These are phyloP conservation scores for Diaporthe amygdali DNA, from an alignment of 2,329 filamentous ascomycete species.

Conservation along the genomic window DNA sequence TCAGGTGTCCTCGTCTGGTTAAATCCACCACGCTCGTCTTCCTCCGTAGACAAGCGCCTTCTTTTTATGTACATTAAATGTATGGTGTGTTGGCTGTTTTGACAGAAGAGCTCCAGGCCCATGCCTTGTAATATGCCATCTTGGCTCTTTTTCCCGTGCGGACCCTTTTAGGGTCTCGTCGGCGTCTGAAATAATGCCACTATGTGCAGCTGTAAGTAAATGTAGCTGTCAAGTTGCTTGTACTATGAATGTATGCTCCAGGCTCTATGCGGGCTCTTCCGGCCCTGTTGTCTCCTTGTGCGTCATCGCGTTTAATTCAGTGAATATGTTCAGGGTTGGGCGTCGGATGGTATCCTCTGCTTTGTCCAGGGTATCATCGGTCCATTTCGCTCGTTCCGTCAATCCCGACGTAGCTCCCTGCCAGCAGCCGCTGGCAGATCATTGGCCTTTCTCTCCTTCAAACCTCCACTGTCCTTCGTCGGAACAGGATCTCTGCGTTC, in stretches of 20 bases:
- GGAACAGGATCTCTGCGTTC: constrained; percentile 46
- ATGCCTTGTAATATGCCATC: background rate
- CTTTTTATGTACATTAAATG: constrained; percentile 8
- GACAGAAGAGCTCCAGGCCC: constrained; percentile 14
- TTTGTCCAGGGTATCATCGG: constrained; percentile 8
- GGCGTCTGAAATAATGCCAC: background rate
- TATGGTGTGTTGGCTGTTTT: background rate
- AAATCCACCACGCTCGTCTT: background rate
- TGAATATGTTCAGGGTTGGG: background rate
- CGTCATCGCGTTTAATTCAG: background rate
- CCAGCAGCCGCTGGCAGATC: background rate
- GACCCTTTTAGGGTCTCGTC: background rate
- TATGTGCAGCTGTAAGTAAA: background rate
- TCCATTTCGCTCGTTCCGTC: background rate
- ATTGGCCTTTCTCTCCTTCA: background rate
- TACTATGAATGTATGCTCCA: background rate
- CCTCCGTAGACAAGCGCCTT: background rate
- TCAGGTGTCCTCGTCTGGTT: background rate
- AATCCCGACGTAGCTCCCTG: background rate
- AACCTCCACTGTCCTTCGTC: constrained; percentile 35
- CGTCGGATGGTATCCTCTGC: background rate
- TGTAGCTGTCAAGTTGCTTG: background rate
- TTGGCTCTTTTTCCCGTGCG: background rate
- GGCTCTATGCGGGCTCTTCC: background rate
- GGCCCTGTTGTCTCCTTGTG: background rate